A percentile compares a stretch with the other conserved stretches of the same genome.
phyloP scores from a whole-genome alignment of 257 asterid species.

The Galeopsis tetrahit region DNA sequence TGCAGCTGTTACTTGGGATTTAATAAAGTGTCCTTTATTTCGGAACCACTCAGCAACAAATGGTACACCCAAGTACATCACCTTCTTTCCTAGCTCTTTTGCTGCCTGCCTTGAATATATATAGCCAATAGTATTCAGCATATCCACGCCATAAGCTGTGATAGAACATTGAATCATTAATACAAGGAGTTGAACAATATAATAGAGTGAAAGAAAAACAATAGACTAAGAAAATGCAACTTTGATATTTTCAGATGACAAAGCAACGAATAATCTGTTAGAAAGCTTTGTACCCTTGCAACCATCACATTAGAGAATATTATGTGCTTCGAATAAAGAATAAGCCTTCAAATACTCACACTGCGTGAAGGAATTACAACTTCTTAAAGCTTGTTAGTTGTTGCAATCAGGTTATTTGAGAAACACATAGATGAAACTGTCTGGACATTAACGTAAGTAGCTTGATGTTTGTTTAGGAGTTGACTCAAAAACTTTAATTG shows the following conservation, averaged over 20 bases:
- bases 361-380: slow-evolving; percentile 17
- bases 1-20: slow-evolving; percentile 99
- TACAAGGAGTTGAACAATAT: slow-evolving; percentile 32
- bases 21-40: slow-evolving; percentile 93
- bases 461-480: neutral
- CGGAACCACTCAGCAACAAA: slow-evolving; percentile 99
- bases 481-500: neutral
- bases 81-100: slow-evolving; percentile 99
- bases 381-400: slow-evolving; percentile 6
- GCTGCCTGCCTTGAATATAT: slow-evolving; percentile 95
- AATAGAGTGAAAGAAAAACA: slow-evolving; percentile 24
- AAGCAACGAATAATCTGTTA: slow-evolving; percentile 12
- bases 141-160: slow-evolving; percentile 97
- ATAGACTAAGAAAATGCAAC: slow-evolving; percentile 11
- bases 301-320: slow-evolving; percentile 1
- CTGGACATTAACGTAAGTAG: neutral
- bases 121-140: slow-evolving; percentile 96
- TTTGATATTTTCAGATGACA: slow-evolving; percentile 13
- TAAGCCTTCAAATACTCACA: neutral
- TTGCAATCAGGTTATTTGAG: slow-evolving; percentile 23
- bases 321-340: neutral
- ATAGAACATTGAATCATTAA: slow-evolving; percentile 41
- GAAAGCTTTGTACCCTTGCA: slow-evolving; percentile 7
- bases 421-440: slow-evolving; percentile 12
- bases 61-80: slow-evolving; percentile 86